Conservation (phyloP, 2,329 filamentous ascomycete genomes). For the Fusarium sp. region DNA sequence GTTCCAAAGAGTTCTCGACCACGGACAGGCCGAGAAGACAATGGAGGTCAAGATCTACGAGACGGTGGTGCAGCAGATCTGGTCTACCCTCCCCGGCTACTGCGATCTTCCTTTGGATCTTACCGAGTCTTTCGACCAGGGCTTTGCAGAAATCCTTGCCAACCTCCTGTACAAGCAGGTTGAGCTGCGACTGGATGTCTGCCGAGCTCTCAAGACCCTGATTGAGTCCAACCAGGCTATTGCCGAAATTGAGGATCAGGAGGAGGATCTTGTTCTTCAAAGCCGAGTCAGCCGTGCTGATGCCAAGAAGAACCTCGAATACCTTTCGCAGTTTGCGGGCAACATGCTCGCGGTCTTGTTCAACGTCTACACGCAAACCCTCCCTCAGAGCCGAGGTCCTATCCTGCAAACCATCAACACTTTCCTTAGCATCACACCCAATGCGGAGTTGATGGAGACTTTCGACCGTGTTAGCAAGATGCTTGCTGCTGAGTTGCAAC, state of each 20-base stretch:
- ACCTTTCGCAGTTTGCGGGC: conserved; percentile 83
- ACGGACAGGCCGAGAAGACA: conserved; percentile 86
- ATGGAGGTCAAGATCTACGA: conserved; percentile 99
- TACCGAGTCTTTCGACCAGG: conserved; percentile 82
- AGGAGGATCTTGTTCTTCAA: conserved; percentile 82
- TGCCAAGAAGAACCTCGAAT: conserved; percentile 85
- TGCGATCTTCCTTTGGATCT: conserved; percentile 92
- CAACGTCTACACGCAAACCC: conserved; percentile 97
- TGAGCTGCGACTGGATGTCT: conserved; percentile 88
- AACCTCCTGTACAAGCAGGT: conserved; percentile 95
- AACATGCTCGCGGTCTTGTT: conserved; percentile 98
- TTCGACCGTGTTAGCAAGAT: conserved; percentile 90
- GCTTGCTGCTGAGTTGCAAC: conserved; percentile 79
- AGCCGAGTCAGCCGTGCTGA: conserved; percentile 82
- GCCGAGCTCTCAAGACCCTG: conserved; percentile 85
- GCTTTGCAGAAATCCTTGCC: conserved; percentile 89
- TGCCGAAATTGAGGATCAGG: conserved; percentile 74
- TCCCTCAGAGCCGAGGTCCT: conserved; percentile 91
- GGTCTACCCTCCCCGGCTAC: conserved; percentile 94
- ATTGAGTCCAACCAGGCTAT: conserved; percentile 94
- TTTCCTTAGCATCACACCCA: conserved; percentile 89
- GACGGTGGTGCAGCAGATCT: conserved; percentile 94
- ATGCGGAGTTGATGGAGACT: conserved; percentile 84
- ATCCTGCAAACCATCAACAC: conserved; percentile 96
- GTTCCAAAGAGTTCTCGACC: conserved; percentile 89